Base-by-base conservation (phyloP, 306 rosid species). In the Trichosanthes truncata region DNA sequence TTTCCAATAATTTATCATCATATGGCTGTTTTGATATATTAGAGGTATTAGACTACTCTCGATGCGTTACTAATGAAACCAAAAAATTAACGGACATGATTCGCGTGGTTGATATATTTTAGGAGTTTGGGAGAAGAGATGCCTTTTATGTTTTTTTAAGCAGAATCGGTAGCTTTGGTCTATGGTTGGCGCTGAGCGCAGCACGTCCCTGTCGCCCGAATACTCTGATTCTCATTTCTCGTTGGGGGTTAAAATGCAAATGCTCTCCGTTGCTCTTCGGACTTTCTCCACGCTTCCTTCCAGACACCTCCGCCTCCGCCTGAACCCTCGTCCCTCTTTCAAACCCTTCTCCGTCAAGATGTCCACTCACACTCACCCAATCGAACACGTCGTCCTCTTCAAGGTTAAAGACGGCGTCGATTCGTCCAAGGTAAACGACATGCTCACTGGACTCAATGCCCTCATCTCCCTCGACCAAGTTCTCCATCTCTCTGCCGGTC, bases 361-460 rank as follows among this genome's bases (percentile, higher is more conserved):
- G 86, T 78, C 92, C 43, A 1, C 77, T 3, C 80, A 84, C 35
- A 4, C 57, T 14, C 79, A 81, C 33, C 20, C 89, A 55, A 65
- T 92, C 18, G 98, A 94, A 62, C 98, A 89, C 86, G 77, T 90
- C 41, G 98, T 95, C 11, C 89, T 95, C 78, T 90, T 95, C 90
- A 95, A 92, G 86, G 91, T 94, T 80, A 94, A 86, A 65, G 89
- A 85, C n/a, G 83, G 82, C 66, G 83, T 94, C 9, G 95, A 92
- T 38, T 84, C 88, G 0, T 81, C 98, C 18, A 89, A 87, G 83
- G 79, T 94, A 38, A 79, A 76, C 53, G 67, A 87, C 46, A 89
- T 92, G 97, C 66, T 91, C 52, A 82, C 57, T 74, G 89, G 83
- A 1, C 90, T 92, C 69, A 61, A 77, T 31, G 85, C 88, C 73